Percentiles rank a stretch among this genome's conserved stretches.
These are phyloP conservation scores for Gaertneriomyces semiglobifer DNA, from an alignment of 192 early-diverging fungal species.

Conservation along the genomic window DNA sequence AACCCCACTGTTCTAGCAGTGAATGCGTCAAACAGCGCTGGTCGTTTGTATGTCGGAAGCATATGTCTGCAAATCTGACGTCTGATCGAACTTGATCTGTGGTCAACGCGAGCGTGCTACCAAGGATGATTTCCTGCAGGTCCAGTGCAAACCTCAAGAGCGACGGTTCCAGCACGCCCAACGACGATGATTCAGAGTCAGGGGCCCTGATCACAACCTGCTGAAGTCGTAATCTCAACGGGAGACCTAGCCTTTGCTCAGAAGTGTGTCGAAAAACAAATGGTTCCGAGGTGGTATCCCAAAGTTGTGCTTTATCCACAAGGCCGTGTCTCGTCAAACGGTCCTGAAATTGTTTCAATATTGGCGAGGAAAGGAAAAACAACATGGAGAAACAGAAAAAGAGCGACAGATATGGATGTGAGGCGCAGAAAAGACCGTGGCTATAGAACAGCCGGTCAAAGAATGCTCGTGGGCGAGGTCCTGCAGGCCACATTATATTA, in stretches of 20 bases:
- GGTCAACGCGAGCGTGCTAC: neutral
- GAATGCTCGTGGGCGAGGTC: too few relatives aligned
- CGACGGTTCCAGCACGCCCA: conserved; percentile 11
- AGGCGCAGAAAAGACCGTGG: conserved; percentile 63
- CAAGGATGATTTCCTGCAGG: conserved; percentile 30
- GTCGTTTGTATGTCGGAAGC: conserved; percentile 22
- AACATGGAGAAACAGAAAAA: conserved; percentile 52
- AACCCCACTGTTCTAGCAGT: conserved; percentile 51
- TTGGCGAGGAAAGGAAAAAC: conserved; percentile 55
- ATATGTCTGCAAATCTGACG: conserved; percentile 15
- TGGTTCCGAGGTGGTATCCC: conserved; percentile 40
- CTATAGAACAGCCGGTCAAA: conserved; percentile 46
- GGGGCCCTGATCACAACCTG: conserved; percentile 38
- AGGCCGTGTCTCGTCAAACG: conserved; percentile 8
- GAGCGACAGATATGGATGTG: conserved; percentile 55
- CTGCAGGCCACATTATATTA: too few relatives aligned
- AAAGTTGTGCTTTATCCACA: conserved; percentile 32
- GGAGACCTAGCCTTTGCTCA: too few relatives aligned
- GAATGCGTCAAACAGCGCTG: conserved; percentile 57
- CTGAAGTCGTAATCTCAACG: conserved; percentile 24
- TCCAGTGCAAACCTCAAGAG: conserved; percentile 29
- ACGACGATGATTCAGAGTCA: neutral
- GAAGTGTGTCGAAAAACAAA: too few relatives aligned
- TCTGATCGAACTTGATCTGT: neutral
- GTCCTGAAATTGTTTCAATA: conserved; percentile 36